These are phyloP conservation scores for Eucalyptus viminalis DNA, from an alignment of 345 rosid genomes.

Conservation along the genomic window DNA sequence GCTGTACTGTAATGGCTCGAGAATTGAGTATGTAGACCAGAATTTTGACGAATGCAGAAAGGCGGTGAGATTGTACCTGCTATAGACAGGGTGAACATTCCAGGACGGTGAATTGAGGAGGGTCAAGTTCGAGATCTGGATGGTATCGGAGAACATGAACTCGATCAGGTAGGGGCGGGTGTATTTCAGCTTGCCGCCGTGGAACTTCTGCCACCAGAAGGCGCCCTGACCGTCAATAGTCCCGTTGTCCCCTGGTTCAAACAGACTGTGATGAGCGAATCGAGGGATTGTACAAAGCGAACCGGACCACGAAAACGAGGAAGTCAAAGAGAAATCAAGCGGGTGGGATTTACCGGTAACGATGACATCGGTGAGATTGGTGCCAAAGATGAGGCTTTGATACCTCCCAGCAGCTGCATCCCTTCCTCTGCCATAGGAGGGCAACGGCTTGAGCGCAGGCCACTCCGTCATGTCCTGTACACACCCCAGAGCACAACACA, in stretches of 20 bases:
- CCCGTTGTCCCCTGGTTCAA: conserved; percentile 52
- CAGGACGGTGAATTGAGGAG: conserved; percentile 83
- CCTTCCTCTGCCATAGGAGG: conserved; percentile 92
- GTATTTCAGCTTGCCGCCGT: conserved; percentile 63
- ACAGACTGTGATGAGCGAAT: neutral
- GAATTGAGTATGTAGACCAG: neutral
- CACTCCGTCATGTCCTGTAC: conserved; percentile 49
- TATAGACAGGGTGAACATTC: conserved; percentile 89
- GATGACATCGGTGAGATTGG: conserved; percentile 77
- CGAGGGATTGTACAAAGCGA: neutral
- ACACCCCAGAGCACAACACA: neutral
- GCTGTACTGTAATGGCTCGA: neutral
- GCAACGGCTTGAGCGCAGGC: conserved; percentile 62
- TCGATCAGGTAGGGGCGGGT: conserved; percentile 87
- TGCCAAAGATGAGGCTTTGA: conserved; percentile 71
- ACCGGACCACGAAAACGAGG: neutral
- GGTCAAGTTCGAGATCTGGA: conserved; percentile 81
- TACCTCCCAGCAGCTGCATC: conserved; percentile 84
- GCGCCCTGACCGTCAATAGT: conserved; percentile 92
- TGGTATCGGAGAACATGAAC: conserved; percentile 47
- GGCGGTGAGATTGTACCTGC: conserved; percentile 27
- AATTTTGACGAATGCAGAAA: neutral
- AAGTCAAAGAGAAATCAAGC: neutral
- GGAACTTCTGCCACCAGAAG: conserved; percentile 87
- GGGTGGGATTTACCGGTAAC: conserved; percentile 37